Evolutionary conservation across 2,329 filamentous ascomycete genomes (phyloP).

Genomic region (Ophiostoma ips): DNA sequence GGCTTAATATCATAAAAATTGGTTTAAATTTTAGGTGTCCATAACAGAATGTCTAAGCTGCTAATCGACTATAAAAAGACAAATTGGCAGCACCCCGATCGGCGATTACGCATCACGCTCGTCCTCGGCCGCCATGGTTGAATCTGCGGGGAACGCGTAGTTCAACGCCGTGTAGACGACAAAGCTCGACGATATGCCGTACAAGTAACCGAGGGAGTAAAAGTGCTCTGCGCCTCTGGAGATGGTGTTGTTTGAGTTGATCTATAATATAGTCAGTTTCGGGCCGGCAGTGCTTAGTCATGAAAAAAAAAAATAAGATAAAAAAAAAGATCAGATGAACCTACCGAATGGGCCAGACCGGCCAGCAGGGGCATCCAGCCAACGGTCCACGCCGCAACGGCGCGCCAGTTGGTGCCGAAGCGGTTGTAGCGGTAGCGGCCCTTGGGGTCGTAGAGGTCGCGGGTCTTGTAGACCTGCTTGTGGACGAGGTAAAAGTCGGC

Average conservation of each 20-base stretch:
- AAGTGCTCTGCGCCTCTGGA: neutral
- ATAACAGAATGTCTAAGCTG: too few species aligned
- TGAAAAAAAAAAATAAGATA: neutral
- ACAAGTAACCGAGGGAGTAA: neutral
- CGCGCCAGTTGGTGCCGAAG: conserved; percentile 14
- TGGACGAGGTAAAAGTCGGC: conserved; percentile 26
- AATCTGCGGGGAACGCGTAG: neutral
- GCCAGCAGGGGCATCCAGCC: neutral
- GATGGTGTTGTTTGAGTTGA: neutral
- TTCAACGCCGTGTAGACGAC: neutral
- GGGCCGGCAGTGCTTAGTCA: neutral
- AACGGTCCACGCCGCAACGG: neutral
- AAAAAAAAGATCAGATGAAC: neutral
- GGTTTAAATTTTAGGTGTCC: too few species aligned
- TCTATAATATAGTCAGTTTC: neutral
- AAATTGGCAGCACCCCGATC: too few species aligned
- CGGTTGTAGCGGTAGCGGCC: conserved; percentile 21
- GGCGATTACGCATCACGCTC: neutral
- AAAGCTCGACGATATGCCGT: neutral
- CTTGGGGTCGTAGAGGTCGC: conserved; percentile 23
- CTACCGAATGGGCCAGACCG: neutral
- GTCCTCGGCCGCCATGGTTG: neutral
- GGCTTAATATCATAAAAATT: too few species aligned
- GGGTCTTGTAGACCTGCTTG: conserved; percentile 21
- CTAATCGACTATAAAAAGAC: too few species aligned